These are phyloP conservation scores for Mycena vitilis DNA, from an alignment of 768 basidiomycete genomes.

Conservation along the genomic window DNA sequence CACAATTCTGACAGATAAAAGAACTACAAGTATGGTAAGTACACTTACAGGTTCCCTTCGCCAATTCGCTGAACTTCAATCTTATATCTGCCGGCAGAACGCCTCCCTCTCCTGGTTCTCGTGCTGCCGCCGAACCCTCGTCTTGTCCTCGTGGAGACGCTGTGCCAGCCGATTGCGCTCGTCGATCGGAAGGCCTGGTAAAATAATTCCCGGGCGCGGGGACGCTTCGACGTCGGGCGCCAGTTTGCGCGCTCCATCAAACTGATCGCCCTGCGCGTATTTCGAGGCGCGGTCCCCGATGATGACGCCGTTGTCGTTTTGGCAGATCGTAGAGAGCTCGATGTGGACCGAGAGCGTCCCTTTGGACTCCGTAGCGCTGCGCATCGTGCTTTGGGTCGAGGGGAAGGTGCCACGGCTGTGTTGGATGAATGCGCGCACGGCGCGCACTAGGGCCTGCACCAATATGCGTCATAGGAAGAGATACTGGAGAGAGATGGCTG, in stretches of 20 bases:
- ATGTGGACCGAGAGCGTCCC: slow-evolving; percentile 5
- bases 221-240: background rate
- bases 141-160: background rate
- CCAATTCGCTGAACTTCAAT: background rate
- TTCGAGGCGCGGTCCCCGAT: background rate
- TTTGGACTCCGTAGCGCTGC: background rate
- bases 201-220: background rate
- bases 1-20: too few species aligned
- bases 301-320: slow-evolving; percentile 1
- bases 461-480: background rate
- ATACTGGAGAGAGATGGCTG: too few species aligned
- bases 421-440: slow-evolving; percentile 4
- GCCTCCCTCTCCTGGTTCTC: background rate
- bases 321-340: slow-evolving; percentile 14
- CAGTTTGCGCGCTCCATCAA: background rate
- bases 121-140: background rate
- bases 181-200: background rate
- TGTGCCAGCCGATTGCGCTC: background rate
- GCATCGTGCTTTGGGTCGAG: background rate
- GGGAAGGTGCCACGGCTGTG: background rate
- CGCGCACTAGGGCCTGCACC: slow-evolving; percentile 2
- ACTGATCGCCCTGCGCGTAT: background rate
- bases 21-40: too few species aligned
- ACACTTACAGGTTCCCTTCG: too few species aligned
- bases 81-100: background rate